Evolutionary conservation across 768 basidiomycete genomes (phyloP).

Genomic region (Arthromyces matolae): DNA sequence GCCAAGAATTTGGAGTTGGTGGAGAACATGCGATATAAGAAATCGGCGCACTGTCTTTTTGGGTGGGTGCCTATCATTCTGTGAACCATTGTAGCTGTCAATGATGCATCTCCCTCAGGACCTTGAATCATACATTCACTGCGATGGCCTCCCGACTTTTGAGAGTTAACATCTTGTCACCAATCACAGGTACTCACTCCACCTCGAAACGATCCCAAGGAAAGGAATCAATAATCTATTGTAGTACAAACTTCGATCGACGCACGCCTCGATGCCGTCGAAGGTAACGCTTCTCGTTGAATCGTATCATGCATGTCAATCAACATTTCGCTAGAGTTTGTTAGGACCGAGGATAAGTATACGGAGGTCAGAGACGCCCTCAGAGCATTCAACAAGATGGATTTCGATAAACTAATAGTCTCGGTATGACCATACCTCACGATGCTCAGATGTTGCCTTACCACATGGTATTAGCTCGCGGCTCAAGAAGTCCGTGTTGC

Average conservation of each 20-base stretch:
- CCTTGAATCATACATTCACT: slow-evolving; percentile 79
- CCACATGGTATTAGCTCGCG: slow-evolving; percentile 47
- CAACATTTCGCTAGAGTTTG: slow-evolving; percentile 50
- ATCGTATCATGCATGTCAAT: too few species aligned
- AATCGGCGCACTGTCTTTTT: slow-evolving; percentile 72
- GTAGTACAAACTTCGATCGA: slow-evolving; percentile 64
- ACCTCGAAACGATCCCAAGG: too few species aligned
- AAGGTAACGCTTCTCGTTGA: too few species aligned
- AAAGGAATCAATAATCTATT: background rate
- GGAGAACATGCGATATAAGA: slow-evolving; percentile 64
- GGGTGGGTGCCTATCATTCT: slow-evolving; percentile 47
- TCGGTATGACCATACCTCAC: slow-evolving; percentile 38
- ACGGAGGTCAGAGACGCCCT: slow-evolving; percentile 65
- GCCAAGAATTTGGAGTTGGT: slow-evolving; percentile 88
- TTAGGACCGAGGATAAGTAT: slow-evolving; percentile 73
- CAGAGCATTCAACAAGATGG: slow-evolving; percentile 70
- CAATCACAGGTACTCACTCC: slow-evolving; percentile 56
- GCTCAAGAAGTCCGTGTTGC: slow-evolving; percentile 55
- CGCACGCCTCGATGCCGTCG: slow-evolving; percentile 81
- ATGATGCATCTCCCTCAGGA: slow-evolving; percentile 22
- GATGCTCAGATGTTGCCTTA: background rate
- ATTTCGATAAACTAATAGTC: slow-evolving; percentile 84
- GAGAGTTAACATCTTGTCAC: slow-evolving; percentile 77
- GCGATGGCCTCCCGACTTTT: slow-evolving; percentile 86
- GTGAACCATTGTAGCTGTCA: background rate